Conservation (phyloP, 2,329 filamentous ascomycete genomes). For the Celoporthe dispersa region DNA sequence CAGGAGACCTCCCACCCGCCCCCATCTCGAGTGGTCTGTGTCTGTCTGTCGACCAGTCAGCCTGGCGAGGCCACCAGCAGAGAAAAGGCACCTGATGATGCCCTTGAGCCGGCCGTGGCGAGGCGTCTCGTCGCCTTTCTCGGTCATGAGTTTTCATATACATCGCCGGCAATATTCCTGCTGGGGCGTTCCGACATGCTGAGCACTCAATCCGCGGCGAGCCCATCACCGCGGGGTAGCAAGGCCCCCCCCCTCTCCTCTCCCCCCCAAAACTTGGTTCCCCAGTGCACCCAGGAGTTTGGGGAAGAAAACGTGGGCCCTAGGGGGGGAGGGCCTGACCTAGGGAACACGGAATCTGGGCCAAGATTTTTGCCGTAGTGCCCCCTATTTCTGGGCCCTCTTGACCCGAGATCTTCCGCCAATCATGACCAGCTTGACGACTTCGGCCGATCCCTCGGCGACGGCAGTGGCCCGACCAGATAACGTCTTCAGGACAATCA, state of each 20-base stretch:
- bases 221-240: conserved; percentile 12
- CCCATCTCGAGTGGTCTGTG: background rate
- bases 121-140: background rate
- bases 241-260: conserved; percentile 13
- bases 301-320: conserved; percentile 28
- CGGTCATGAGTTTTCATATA: background rate
- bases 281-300: conserved; percentile 19
- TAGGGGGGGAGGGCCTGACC: conserved; percentile 1
- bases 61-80: background rate
- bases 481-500: background rate
- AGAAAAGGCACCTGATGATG: background rate
- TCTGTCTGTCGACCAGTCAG: background rate
- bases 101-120: background rate
- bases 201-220: background rate
- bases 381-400: conserved; percentile 30
- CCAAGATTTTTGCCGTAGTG: conserved; percentile 25
- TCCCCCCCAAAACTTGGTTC: conserved; percentile 24
- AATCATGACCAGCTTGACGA: conserved; percentile 20
- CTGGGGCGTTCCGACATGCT: background rate
- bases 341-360: conserved; percentile 21
- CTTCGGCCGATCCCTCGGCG: conserved; percentile 19
- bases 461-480: conserved; percentile 6
- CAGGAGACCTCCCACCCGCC: no score
- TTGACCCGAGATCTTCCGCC: conserved; percentile 29
- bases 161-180: background rate